Evolutionary conservation across 2,329 filamentous ascomycete species (phyloP).

Genomic region (Grosmannia serpens): DNA sequence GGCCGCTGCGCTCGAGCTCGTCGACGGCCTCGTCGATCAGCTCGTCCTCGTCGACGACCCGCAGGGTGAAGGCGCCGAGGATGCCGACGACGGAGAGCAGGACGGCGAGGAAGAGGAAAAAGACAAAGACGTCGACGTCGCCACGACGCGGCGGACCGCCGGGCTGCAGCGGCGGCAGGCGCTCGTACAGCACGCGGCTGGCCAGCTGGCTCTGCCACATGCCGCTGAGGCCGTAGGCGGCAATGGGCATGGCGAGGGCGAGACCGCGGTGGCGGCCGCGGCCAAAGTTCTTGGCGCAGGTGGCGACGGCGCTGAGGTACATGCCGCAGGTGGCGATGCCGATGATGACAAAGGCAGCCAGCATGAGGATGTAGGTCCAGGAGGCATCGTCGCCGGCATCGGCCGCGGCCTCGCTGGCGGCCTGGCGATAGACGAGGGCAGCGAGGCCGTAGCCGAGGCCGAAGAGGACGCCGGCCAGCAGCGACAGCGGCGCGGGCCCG

Average conservation of each 20-base stretch:
- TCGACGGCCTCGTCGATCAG: slow-evolving; percentile 85
- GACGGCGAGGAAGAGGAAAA: slow-evolving; percentile 74
- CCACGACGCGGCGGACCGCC: slow-evolving; percentile 27
- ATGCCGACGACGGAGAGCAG: slow-evolving; percentile 61
- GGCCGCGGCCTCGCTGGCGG: slow-evolving; percentile 21
- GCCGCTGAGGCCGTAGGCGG: slow-evolving; percentile 82
- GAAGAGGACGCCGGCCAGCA: slow-evolving; percentile 63
- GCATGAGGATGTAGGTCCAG: slow-evolving; percentile 73
- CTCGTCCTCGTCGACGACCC: slow-evolving; percentile 72
- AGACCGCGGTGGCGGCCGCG: slow-evolving; percentile 77
- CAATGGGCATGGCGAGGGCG: slow-evolving; percentile 81
- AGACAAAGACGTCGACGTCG: slow-evolving; percentile 66
- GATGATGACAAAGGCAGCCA: slow-evolving; percentile 71
- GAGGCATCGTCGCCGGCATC: slow-evolving; percentile 32
- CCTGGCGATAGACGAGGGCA: slow-evolving; percentile 59
- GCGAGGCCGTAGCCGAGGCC: slow-evolving; percentile 74
- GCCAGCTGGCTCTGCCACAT: slow-evolving; percentile 94
- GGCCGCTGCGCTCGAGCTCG: slow-evolving; percentile 77
- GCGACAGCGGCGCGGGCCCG: slow-evolving; percentile 65
- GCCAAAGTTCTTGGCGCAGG: slow-evolving; percentile 96
- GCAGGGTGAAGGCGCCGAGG: slow-evolving; percentile 61
- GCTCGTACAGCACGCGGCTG: slow-evolving; percentile 65
- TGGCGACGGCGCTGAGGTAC: slow-evolving; percentile 86
- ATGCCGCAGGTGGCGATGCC: slow-evolving; percentile 77
- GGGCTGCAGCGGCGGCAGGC: slow-evolving; percentile 35